phyloP scores from a whole-genome alignment of 2,329 filamentous ascomycete genomes.

The Penicillium sp. region DNA sequence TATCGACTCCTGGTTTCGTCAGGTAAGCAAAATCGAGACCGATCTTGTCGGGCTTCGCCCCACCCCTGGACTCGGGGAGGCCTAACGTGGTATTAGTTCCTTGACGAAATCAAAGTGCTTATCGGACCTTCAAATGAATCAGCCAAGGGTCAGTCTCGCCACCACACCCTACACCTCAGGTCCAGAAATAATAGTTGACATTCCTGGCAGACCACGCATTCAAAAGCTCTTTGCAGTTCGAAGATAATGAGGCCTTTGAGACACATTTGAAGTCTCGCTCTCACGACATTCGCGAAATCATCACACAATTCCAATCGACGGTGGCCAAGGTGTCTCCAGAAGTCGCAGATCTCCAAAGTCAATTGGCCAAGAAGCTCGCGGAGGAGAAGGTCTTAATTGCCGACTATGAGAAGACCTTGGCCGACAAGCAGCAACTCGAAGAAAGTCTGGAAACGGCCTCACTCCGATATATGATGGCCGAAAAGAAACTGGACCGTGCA shows the following conservation, averaged over 20 bases:
- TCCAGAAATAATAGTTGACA: background rate
- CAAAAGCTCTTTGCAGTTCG: slow-evolving; percentile 56
- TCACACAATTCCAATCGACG: slow-evolving; percentile 66
- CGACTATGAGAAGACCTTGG: slow-evolving; percentile 71
- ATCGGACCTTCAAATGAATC: slow-evolving; percentile 31
- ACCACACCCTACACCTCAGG: slow-evolving; percentile 2
- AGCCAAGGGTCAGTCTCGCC: slow-evolving; percentile 28
- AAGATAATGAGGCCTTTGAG: slow-evolving; percentile 65
- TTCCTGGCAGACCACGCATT: slow-evolving; percentile 36
- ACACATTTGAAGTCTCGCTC: slow-evolving; percentile 76
- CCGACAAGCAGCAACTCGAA: slow-evolving; percentile 81
- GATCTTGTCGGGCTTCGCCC: background rate
- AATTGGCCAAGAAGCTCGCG: slow-evolving; percentile 73
- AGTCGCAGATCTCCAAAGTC: slow-evolving; percentile 69
- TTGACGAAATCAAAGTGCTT: slow-evolving; percentile 50
- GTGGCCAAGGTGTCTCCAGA: slow-evolving; percentile 59
- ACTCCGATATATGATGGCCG: slow-evolving; percentile 88
- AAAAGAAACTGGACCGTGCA: slow-evolving; percentile 87
- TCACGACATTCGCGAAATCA: slow-evolving; percentile 71
- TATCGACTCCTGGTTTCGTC: slow-evolving; percentile 90
- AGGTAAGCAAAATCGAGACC: slow-evolving; percentile 59
- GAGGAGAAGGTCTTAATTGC: slow-evolving; percentile 78
- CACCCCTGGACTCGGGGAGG: background rate
- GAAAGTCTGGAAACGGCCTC: slow-evolving; percentile 87
- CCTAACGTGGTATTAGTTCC: slow-evolving; percentile 33